Conservation (phyloP, 495 filamentous ascomycete genomes). For the Aspergillus ellipticus region DNA sequence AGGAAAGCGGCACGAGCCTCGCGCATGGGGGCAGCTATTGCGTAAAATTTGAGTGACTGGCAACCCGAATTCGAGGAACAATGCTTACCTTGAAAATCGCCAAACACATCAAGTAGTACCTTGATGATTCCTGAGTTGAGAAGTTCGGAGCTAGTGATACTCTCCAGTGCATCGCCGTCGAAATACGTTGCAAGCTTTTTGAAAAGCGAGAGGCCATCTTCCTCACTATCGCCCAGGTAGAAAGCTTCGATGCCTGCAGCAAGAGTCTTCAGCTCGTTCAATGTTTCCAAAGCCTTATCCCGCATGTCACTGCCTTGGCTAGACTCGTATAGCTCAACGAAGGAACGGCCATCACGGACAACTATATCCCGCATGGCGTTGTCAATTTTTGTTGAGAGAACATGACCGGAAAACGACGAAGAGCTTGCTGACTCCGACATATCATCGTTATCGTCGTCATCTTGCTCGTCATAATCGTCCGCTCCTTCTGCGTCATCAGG, state of each 20-base stretch:
- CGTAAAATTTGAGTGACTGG: not conserved
- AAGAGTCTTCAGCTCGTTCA: constrained; percentile 67
- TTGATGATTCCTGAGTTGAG: constrained; percentile 86
- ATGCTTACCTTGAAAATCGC: constrained; percentile 49
- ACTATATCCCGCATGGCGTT: constrained; percentile 71
- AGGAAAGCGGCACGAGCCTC: constrained; percentile 79
- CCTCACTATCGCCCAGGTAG: constrained; percentile 51
- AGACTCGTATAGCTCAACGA: constrained; percentile 78
- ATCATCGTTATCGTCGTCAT: constrained; percentile 60
- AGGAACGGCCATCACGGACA: constrained; percentile 67
- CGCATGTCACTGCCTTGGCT: constrained; percentile 68
- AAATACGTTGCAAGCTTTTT: constrained; percentile 79
- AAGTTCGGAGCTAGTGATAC: constrained; percentile 94
- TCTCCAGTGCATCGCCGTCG: constrained; percentile 79
- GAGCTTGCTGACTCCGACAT: constrained; percentile 67
- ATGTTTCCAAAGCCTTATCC: constrained; percentile 70
- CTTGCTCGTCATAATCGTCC: constrained; percentile 57
- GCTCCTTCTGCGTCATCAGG: constrained; percentile 43
- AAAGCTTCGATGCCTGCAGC: constrained; percentile 66
- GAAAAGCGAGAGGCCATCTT: constrained; percentile 61
- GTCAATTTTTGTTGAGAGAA: constrained; percentile 44
- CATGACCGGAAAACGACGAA: constrained; percentile 49
- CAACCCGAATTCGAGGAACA: constrained; percentile 4
- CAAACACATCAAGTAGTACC: constrained; percentile 77
- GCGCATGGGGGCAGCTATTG: constrained; percentile 27